Evolutionary conservation across 2,329 filamentous ascomycete species (phyloP), one percentile per base, ranked within the genome.

Genomic region (Fusarium heterosporum): DNA sequence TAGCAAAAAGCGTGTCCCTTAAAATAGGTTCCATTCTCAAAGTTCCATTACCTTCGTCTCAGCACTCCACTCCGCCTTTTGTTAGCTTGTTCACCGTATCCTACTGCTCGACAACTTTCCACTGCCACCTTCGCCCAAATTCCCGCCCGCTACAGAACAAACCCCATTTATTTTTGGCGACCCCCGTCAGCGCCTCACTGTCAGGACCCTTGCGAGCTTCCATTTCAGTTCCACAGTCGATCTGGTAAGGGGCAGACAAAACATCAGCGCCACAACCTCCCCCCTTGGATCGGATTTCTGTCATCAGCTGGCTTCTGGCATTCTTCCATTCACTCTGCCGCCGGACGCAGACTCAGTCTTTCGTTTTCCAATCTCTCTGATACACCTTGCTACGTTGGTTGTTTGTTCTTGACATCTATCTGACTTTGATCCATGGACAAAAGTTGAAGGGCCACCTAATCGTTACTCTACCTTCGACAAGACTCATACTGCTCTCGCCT

Each of bases 251-350:
- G 70, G 61, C 56, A 66, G 68, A 60, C 65, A 68, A 41, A 52
- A 46, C 68, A 71, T 62, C 63, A 69, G 59, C 71, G 68, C 71
- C 69, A 71, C 71, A 65, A 68, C 66, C 54, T 47, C 56, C 58
- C 50, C 59, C 69, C 61, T 64, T 59, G 59, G 60, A 46, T 58
- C 49, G 57, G 61, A 72, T 66, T 69, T 68, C 66, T 61, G 55
- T 55, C 57, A 66, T 62, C 64, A 63, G 59, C 70, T 64, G 62
- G 58, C 63, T 70, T 71, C 70, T 64, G 61, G 56, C 64, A 72
- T 69, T 72, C 55, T 69, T 68, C 61, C 48, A 66, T 70, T 72
- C 55, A 51, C 59, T 61, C 61, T 56, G 52, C 58, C 67, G 50
- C 68, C 66, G 59, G 56, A 66, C 64, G 60, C 56, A 64, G 61